Evolutionary conservation across 768 basidiomycete genomes (phyloP).

Genomic region (Exidia glandulosa): DNA sequence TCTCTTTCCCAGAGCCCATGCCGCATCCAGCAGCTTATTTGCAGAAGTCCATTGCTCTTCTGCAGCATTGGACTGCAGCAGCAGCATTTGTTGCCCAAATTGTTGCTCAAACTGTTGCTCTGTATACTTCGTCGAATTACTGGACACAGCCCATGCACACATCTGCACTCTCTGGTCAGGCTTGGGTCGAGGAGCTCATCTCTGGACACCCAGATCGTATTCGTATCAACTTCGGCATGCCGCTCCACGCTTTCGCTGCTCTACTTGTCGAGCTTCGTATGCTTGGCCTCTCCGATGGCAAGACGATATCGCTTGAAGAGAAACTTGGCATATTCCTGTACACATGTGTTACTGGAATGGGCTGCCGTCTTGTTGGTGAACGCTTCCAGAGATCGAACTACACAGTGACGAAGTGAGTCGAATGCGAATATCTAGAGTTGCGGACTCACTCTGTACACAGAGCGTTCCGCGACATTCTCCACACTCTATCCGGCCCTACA

Average conservation of each 20-base stretch:
- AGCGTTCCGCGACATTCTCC: constrained; percentile 20
- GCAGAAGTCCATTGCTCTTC: too few species aligned
- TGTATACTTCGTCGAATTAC: background rate
- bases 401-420: constrained; percentile 9
- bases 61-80: too few species aligned
- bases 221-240: constrained; percentile 17
- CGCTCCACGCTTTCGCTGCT: constrained; percentile 15
- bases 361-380: constrained; percentile 14
- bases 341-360: constrained; percentile 13
- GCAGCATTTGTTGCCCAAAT: too few species aligned
- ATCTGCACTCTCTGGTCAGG: constrained; percentile 13
- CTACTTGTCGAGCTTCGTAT: constrained; percentile 16
- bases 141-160: constrained; percentile 5
- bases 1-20: too few species aligned
- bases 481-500: constrained; percentile 12
- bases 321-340: constrained; percentile 19
- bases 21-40: too few species aligned
- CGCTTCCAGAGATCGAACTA: constrained; percentile 16
- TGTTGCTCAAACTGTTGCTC: too few species aligned
- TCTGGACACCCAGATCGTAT: constrained; percentile 11
- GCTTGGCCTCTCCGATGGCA: constrained; percentile 2
- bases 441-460: constrained; percentile 11
- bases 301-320: constrained; percentile 9
- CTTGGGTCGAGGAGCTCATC: constrained; percentile 14
- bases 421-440: background rate